Evolutionary conservation across 2,329 filamentous ascomycete species (phyloP).

Genomic region (Hypoxylon rubiginosum): DNA sequence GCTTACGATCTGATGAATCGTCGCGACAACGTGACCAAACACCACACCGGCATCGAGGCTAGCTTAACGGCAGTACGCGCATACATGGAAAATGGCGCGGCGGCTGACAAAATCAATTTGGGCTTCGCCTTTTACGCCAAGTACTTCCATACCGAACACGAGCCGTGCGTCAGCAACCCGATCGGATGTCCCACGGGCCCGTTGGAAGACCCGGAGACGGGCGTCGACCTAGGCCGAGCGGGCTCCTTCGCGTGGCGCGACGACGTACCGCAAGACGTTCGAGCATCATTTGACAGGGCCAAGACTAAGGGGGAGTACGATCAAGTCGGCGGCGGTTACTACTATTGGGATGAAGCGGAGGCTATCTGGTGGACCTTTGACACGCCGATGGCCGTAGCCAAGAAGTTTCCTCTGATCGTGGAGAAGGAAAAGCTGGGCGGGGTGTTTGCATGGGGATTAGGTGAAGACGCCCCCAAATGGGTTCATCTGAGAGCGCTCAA

Average conservation of each 20-base stretch:
- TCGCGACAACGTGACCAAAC: conserved; percentile 73
- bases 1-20: conserved; percentile 81
- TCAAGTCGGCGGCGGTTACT: conserved; percentile 49
- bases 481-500: conserved; percentile 47
- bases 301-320: conserved; percentile 47
- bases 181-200: conserved; percentile 70
- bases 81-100: conserved; percentile 70
- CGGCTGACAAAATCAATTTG: conserved; percentile 70
- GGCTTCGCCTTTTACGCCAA: conserved; percentile 79
- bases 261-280: conserved; percentile 45
- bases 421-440: conserved; percentile 48
- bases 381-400: conserved; percentile 46
- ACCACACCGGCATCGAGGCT: conserved; percentile 71
- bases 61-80: conserved; percentile 68
- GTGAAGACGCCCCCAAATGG: conserved; percentile 51
- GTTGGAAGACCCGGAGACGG: conserved; percentile 71
- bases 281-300: conserved; percentile 47
- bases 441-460: conserved; percentile 54
- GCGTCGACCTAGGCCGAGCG: conserved; percentile 67
- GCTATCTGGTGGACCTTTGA: conserved; percentile 54
- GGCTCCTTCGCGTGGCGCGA: conserved; percentile 52
- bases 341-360: conserved; percentile 49
- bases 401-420: conserved; percentile 51
- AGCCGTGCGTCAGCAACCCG: conserved; percentile 59
- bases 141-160: conserved; percentile 70